Percentiles rank a stretch among this genome's conserved stretches.
Conservation (phyloP, 495 filamentous ascomycete genomes). For the Aspergillus sclerotiicarbonarius region DNA sequence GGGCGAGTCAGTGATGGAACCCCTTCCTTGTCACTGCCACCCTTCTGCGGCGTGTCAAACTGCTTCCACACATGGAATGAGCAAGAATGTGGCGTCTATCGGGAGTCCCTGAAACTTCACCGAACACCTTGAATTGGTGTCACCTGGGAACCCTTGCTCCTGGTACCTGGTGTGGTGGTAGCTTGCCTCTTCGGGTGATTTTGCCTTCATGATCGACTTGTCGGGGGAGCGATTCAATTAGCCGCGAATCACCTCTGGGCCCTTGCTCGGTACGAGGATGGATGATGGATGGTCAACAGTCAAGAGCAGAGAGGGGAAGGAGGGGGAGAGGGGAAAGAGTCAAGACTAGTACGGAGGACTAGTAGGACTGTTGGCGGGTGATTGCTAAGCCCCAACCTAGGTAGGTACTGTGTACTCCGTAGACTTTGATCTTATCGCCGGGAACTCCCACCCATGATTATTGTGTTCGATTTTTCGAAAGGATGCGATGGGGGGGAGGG, state of each 20-base stretch:
- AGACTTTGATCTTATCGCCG: background rate
- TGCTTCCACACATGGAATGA: slow-evolving; percentile 3
- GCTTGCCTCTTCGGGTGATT: background rate
- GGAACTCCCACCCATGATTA: background rate
- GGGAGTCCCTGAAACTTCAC: background rate
- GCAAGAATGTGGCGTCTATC: slow-evolving; percentile 3
- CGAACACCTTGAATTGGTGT: background rate
- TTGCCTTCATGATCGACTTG: background rate
- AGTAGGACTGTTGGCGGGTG: background rate
- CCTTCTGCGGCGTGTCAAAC: slow-evolving; percentile 1
- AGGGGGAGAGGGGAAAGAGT: background rate
- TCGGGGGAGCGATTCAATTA: background rate
- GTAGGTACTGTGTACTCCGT: too few species aligned
- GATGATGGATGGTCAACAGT: background rate
- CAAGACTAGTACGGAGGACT: too few species aligned
- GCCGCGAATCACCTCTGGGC: background rate
- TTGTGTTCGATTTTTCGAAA: background rate
- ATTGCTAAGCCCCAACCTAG: background rate
- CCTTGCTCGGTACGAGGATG: background rate
- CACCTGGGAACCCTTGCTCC: background rate
- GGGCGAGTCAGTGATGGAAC: background rate
- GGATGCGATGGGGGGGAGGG: too few species aligned
- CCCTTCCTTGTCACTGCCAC: background rate
- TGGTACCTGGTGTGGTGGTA: background rate
- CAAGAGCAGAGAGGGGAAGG: background rate